phyloP scores from a whole-genome alignment of 257 asterid genomes.

The Prunella vulgaris region DNA sequence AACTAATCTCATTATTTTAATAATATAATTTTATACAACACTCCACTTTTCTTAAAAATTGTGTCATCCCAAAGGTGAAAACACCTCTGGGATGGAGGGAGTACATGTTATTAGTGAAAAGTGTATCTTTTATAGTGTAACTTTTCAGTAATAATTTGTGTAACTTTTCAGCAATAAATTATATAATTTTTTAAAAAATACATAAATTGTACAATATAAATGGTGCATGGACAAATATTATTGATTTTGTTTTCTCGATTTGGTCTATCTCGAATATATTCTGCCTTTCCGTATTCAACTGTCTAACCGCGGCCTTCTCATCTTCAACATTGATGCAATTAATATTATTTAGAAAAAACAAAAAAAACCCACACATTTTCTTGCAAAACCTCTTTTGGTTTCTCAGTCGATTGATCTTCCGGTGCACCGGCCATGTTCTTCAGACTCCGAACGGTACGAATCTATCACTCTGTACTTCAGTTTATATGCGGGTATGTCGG shows the following conservation, averaged over 20 bases:
- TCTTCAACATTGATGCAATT: neutral
- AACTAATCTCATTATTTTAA: too few species aligned
- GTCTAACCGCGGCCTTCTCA: slow-evolving; percentile 1
- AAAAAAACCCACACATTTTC: neutral
- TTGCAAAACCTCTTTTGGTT: slow-evolving; percentile 6
- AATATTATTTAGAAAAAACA: neutral
- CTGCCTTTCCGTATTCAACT: slow-evolving; percentile 10
- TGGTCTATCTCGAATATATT: slow-evolving; percentile 14
- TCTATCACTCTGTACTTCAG: neutral
- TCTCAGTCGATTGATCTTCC: neutral
- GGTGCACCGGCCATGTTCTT: slow-evolving; percentile 22
- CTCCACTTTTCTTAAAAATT: too few species aligned
- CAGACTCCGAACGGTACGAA: slow-evolving; percentile 30
- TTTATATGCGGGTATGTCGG: neutral
- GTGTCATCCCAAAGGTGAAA: too few species aligned
- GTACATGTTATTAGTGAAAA: too few species aligned
- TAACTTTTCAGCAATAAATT: too few species aligned
- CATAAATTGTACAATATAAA: too few species aligned
- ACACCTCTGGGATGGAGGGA: too few species aligned
- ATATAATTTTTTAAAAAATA: too few species aligned
- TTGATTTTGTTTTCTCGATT: neutral
- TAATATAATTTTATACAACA: too few species aligned
- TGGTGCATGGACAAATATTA: neutral
- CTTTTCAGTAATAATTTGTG: too few species aligned
- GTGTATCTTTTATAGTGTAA: too few species aligned